phyloP scores from a whole-genome alignment of 176 grass and related monocot genomes.

The Aegilops umbellulata region DNA sequence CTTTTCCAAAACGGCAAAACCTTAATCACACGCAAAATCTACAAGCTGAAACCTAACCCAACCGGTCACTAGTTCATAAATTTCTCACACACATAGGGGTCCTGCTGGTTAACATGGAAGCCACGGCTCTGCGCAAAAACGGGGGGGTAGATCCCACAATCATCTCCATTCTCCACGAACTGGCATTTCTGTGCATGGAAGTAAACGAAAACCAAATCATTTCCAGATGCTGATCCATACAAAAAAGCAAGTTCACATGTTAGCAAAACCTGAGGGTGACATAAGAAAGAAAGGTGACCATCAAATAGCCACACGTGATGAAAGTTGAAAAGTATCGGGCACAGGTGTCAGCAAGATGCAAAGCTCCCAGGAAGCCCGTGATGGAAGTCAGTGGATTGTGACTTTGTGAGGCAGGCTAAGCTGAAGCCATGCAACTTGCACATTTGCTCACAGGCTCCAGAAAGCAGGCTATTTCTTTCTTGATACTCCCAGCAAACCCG shows the following conservation, averaged over 20 bases:
- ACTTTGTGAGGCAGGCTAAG: neutral
- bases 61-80: neutral
- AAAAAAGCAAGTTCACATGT: conserved; percentile 2
- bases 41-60: neutral
- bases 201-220: neutral
- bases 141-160: neutral
- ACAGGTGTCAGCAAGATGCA: neutral
- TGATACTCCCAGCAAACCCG: neutral
- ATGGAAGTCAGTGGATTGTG: conserved; percentile 24
- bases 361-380: conserved; percentile 23
- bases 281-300: neutral
- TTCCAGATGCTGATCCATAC: neutral
- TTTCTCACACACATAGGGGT: neutral
- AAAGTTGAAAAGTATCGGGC: conserved; percentile 8
- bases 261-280: conserved; percentile 4
- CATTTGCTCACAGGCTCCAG: neutral
- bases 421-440: neutral
- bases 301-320: conserved; percentile 30
- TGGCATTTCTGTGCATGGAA: neutral
- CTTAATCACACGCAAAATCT: neutral
- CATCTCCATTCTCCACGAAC: neutral
- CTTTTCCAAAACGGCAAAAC: neutral
- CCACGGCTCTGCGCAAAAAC: neutral
- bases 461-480: neutral
- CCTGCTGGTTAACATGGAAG: no score